A percentile compares a stretch with the other conserved stretches of the same genome.
phyloP scores from a whole-genome alignment of 2,329 filamentous ascomycete genomes.

The Colletotrichum theobromicola region DNA sequence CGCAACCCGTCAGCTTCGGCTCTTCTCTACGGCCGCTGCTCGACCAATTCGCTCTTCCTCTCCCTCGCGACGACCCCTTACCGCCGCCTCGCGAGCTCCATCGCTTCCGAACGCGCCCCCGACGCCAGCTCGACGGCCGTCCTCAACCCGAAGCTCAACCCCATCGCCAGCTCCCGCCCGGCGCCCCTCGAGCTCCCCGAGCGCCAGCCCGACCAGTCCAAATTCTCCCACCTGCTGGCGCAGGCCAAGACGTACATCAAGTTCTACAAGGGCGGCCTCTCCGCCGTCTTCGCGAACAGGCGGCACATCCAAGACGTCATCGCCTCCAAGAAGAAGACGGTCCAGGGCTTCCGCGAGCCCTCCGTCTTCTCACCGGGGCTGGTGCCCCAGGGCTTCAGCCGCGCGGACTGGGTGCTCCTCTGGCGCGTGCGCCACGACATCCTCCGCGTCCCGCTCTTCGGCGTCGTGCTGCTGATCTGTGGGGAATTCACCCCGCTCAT shows the following conservation, averaged over 20 bases:
- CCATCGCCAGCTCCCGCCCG: constrained; percentile 75
- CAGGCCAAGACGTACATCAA: constrained; percentile 76
- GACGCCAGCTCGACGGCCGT: not conserved
- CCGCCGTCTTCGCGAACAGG: constrained; percentile 74
- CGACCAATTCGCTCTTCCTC: not conserved
- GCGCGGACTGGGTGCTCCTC: constrained; percentile 75
- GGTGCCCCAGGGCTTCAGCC: constrained; percentile 48
- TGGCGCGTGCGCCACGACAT: constrained; percentile 74
- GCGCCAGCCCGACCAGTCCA: constrained; percentile 49
- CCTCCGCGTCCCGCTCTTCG: constrained; percentile 80
- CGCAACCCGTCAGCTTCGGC: constrained; percentile 9
- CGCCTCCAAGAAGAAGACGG: constrained; percentile 46
- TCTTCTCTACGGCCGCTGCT: not conserved
- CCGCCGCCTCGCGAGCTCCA: constrained; percentile 11
- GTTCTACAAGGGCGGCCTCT: constrained; percentile 90
- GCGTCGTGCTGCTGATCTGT: constrained; percentile 74
- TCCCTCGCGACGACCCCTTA: not conserved
- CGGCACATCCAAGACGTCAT: constrained; percentile 52
- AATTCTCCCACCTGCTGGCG: constrained; percentile 48
- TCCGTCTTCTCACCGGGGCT: constrained; percentile 39
- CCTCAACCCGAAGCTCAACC: constrained; percentile 59
- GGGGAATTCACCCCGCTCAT: constrained; percentile 88
- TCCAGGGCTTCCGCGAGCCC: constrained; percentile 64
- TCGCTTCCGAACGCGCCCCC: not conserved
- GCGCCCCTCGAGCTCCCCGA: constrained; percentile 69